A percentile compares a stretch with the other conserved stretches of the same genome.
These are phyloP conservation scores for Ambrosia hybrid DNA, from an alignment of 140 eudicot species.

Conservation along the genomic window DNA sequence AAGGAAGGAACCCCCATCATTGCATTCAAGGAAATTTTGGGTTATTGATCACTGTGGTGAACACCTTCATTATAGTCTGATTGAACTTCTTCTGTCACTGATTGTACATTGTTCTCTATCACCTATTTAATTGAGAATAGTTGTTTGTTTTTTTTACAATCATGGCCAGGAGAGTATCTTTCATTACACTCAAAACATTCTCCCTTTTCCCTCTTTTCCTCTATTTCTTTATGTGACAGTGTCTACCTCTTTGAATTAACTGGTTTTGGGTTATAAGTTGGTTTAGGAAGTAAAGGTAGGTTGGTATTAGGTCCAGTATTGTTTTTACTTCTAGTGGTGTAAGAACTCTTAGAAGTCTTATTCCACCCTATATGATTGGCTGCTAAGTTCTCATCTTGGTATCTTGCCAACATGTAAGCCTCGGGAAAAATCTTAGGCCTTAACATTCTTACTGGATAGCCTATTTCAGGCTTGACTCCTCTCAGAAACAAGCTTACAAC, in stretches of 20 bases:
- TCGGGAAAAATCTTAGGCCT: neutral
- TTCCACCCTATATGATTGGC: no score
- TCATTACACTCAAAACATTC: neutral
- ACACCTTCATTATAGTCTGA: no score
- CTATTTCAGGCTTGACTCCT: neutral
- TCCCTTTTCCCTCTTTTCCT: neutral
- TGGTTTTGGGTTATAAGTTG: neutral
- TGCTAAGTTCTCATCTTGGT: neutral
- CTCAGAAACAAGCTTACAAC: neutral
- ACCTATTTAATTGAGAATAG: neutral
- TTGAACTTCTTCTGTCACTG: no score
- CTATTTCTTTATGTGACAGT: neutral
- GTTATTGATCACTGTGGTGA: no score
- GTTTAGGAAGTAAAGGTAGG: neutral
- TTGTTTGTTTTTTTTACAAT: neutral
- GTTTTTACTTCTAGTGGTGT: neutral
- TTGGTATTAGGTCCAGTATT: neutral
- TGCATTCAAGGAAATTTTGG: no score
- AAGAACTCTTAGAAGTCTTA: no score
- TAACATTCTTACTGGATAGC: neutral
- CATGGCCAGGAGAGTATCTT: neutral
- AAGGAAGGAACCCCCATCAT: no score
- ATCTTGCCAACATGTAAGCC: neutral
- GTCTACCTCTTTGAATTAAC: neutral
- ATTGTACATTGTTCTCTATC: neutral